These are phyloP conservation scores for Biscogniauxia sp. DNA, from an alignment of 2,329 filamentous ascomycete genomes.

Conservation along the genomic window DNA sequence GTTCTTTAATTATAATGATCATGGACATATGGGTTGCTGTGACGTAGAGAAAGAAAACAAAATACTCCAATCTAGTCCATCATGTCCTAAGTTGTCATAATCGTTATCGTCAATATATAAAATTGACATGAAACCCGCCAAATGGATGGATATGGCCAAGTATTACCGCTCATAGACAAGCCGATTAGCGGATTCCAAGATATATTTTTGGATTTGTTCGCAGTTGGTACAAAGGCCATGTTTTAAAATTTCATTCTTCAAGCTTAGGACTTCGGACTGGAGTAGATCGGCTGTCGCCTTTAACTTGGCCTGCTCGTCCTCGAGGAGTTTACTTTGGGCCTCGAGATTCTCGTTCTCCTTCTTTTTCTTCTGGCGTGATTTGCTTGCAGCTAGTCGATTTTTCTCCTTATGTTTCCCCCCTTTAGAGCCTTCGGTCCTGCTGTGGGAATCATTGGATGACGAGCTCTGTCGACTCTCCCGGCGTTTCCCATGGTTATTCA, in stretches of 20 bases:
- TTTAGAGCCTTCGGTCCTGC: background rate
- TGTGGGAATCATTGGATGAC: background rate
- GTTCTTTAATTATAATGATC: too few species aligned
- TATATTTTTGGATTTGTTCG: constrained; percentile 6
- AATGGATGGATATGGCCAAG: background rate
- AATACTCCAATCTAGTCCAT: background rate
- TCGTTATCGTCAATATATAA: background rate
- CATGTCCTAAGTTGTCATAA: background rate
- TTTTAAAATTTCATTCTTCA: constrained; percentile 8
- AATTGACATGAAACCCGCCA: background rate
- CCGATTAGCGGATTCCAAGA: constrained; percentile 6
- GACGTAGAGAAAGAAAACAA: background rate
- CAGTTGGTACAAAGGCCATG: constrained; percentile 8
- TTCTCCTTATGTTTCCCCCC: constrained; percentile 1
- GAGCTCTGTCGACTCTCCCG: background rate
- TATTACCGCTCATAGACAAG: background rate
- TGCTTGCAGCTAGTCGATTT: constrained; percentile 11
- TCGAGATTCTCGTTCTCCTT: constrained; percentile 5
- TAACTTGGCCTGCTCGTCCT: constrained; percentile 4
- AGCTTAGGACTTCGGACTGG: constrained; percentile 6
- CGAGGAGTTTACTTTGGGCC: background rate
- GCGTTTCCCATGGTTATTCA: background rate
- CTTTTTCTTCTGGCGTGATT: constrained; percentile 7
- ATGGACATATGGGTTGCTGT: too few species aligned
- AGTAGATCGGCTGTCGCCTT: constrained; percentile 5